Percentiles rank a stretch among this genome's conserved stretches.
Evolutionary conservation across 768 basidiomycete species (phyloP).

Genomic region (Termitomyces sp.): DNA sequence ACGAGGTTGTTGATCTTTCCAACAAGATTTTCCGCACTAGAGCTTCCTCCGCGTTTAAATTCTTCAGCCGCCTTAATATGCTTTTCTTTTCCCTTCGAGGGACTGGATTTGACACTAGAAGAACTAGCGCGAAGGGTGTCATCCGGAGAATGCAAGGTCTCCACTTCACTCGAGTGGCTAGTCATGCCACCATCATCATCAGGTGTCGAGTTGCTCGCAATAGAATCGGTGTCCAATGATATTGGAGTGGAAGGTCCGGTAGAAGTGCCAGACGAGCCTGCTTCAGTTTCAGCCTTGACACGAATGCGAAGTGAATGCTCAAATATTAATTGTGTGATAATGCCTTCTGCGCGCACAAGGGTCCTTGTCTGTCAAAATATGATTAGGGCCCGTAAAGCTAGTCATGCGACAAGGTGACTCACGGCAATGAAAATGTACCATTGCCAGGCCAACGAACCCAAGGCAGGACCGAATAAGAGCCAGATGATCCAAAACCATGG

Average conservation of each 20-base stretch:
- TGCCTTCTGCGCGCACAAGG: constrained; percentile 41
- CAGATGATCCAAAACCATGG: constrained; percentile 68
- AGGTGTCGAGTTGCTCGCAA: not conserved
- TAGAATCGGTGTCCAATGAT: constrained; percentile 12
- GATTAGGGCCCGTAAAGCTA: not conserved
- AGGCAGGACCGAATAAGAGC: constrained; percentile 42
- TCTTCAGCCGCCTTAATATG: constrained; percentile 3
- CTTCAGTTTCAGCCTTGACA: constrained; percentile 38
- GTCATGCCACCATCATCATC: constrained; percentile 1
- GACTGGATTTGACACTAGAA: constrained; percentile 10
- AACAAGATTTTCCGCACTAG: constrained; percentile 42
- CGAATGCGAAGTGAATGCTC: constrained; percentile 54
- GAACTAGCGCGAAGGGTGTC: constrained; percentile 13
- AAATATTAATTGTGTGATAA: constrained; percentile 35
- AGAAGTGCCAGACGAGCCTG: constrained; percentile 6
- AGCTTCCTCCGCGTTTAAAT: constrained; percentile 5
- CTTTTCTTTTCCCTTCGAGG: constrained; percentile 8
- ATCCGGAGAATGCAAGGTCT: constrained; percentile 16
- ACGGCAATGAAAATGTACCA: constrained; percentile 48
- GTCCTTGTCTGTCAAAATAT: constrained; percentile 33
- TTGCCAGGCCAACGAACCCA: constrained; percentile 40
- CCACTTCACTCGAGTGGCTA: constrained; percentile 9
- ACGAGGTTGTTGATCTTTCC: constrained; percentile 78
- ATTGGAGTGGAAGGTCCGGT: constrained; percentile 7
- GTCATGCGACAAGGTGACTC: constrained; percentile 4